Conservation (phyloP, 495 filamentous ascomycete species). For the Talaromyces nanjingensis region DNA sequence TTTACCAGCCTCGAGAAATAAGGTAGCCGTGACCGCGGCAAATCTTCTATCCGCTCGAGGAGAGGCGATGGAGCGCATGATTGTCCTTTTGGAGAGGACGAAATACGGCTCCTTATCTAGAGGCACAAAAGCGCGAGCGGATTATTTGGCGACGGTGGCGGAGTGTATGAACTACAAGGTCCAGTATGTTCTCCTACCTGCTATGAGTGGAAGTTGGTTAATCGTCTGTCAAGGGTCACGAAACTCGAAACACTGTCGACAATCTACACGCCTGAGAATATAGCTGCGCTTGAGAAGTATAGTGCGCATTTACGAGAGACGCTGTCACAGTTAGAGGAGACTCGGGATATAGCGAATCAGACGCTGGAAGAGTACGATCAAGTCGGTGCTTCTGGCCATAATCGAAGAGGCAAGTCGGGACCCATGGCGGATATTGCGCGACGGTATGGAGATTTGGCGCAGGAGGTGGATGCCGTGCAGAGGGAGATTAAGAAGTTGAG, state of each 20-base stretch:
- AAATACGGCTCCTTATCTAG: slow-evolving; percentile 63
- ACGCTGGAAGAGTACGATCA: slow-evolving; percentile 50
- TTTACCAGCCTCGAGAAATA: slow-evolving; percentile 24
- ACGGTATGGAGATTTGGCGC: slow-evolving; percentile 48
- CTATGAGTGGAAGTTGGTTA: background rate
- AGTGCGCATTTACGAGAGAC: slow-evolving; percentile 45
- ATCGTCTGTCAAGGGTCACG: slow-evolving; percentile 22
- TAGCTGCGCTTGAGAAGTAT: slow-evolving; percentile 51
- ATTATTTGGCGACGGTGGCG: slow-evolving; percentile 55
- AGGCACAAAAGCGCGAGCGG: slow-evolving; percentile 43
- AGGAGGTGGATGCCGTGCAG: slow-evolving; percentile 47
- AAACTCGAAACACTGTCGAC: slow-evolving; percentile 33
- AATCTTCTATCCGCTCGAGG: slow-evolving; percentile 26
- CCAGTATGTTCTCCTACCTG: slow-evolving; percentile 24
- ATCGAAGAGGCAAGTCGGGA: slow-evolving; percentile 19
- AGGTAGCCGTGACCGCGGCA: slow-evolving; percentile 33
- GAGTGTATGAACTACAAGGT: slow-evolving; percentile 45
- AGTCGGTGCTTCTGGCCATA: slow-evolving; percentile 16
- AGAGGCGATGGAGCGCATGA: slow-evolving; percentile 30
- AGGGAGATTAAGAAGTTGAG: slow-evolving; percentile 49
- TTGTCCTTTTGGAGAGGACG: slow-evolving; percentile 44
- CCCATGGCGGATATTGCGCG: slow-evolving; percentile 54
- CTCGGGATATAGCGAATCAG: slow-evolving; percentile 30
- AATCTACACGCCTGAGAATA: slow-evolving; percentile 52
- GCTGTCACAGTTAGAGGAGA: slow-evolving; percentile 40